Evolutionary conservation across 805 yeast species (phyloP).

Genomic region (Kazachstania psychrophila): DNA sequence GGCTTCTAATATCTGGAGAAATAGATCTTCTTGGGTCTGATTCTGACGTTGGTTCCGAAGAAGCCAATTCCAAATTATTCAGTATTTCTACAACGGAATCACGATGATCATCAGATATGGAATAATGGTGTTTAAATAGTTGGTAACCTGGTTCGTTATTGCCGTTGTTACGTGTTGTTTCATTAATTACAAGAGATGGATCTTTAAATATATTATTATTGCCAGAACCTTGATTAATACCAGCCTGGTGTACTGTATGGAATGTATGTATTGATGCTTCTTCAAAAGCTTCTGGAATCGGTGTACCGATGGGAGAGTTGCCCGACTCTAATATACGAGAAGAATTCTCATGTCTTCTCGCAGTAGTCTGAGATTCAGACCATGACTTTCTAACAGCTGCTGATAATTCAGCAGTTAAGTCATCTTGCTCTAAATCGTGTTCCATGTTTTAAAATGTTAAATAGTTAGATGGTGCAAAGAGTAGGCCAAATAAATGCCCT

Average conservation of each 20-base stretch:
- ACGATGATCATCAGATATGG: constrained; percentile 18
- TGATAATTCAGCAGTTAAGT: constrained; percentile 20
- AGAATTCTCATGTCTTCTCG: neutral
- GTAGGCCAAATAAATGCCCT: no score
- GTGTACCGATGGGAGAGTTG: constrained; percentile 17
- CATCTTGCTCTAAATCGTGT: constrained; percentile 5
- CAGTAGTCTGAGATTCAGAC: constrained; percentile 15
- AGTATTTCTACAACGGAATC: constrained; percentile 18
- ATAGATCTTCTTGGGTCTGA: no score
- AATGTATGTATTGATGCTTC: neutral
- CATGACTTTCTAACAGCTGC: constrained; percentile 28
- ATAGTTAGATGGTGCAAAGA: no score
- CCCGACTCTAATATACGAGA: neutral
- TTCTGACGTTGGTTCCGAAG: constrained; percentile 2
- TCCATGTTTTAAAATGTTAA: no score
- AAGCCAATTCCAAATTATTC: constrained; percentile 13
- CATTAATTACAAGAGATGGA: no score
- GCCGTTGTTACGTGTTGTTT: neutral
- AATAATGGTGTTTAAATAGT: constrained; percentile 22
- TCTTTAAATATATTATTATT: neutral
- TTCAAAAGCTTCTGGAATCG: constrained; percentile 4
- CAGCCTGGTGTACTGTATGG: neutral
- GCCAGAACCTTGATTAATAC: neutral
- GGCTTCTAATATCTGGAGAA: neutral
- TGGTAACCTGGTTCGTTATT: constrained; percentile 13